These are phyloP conservation scores for Anacardium occidentale DNA, from an alignment of 345 rosid species.

Conservation along the genomic window DNA sequence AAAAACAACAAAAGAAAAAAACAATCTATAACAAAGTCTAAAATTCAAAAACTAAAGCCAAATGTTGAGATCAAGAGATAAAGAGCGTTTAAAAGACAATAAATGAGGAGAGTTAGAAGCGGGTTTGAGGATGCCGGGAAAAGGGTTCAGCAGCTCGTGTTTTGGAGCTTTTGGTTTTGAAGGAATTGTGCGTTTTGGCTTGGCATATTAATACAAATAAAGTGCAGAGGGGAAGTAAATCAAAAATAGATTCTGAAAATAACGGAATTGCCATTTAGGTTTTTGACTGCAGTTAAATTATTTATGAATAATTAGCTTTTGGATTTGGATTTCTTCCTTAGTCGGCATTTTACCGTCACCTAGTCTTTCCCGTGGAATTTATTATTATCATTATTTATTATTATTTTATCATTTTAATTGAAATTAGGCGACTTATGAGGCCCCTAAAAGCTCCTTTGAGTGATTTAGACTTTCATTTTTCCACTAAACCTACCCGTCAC, in stretches of 20 bases:
- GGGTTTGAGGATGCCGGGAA: conserved; percentile 4
- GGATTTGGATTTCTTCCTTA: too few species aligned
- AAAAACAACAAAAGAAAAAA: too few species aligned
- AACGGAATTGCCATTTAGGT: conserved; percentile 25
- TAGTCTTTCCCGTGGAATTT: too few species aligned
- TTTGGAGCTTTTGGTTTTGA: background rate
- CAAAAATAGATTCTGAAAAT: conserved; percentile 9
- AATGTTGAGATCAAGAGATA: background rate
- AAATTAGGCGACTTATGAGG: too few species aligned
- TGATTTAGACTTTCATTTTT: conserved; percentile 26
- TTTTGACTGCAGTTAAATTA: background rate
- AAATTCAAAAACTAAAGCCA: background rate
- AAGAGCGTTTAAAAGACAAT: background rate
- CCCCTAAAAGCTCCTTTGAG: conserved; percentile 15
- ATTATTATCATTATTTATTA: too few species aligned
- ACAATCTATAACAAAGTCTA: background rate
- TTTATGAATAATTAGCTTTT: too few species aligned
- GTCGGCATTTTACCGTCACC: too few species aligned
- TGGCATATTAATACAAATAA: conserved; percentile 14
- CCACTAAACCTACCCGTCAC: background rate
- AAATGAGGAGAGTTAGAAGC: background rate
- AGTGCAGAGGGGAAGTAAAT: background rate
- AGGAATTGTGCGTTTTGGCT: background rate
- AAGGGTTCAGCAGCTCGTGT: conserved; percentile 10
- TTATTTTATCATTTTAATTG: too few species aligned